Percentiles rank a stretch among this genome's conserved stretches.
These are phyloP conservation scores for Aegilops sharonensis DNA, from an alignment of 176 grass and related monocot species.

Conservation along the genomic window DNA sequence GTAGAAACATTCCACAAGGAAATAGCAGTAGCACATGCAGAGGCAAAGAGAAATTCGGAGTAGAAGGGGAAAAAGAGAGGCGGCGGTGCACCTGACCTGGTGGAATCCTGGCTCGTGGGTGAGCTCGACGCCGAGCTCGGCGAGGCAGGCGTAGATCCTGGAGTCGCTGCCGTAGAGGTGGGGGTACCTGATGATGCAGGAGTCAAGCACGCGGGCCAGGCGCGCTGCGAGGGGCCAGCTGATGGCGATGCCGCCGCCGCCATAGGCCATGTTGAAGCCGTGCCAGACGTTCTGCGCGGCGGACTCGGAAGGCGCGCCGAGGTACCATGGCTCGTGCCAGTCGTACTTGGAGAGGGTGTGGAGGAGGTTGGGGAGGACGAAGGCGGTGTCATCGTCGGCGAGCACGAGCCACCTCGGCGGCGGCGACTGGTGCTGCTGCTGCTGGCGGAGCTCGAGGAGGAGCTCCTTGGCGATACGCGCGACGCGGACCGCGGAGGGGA, in stretches of 20 bases:
- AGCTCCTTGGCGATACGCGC: slow-evolving; percentile 89
- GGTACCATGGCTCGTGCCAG: slow-evolving; percentile 78
- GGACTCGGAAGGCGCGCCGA: slow-evolving; percentile 78
- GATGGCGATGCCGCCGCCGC: slow-evolving; percentile 74
- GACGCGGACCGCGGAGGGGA: slow-evolving; percentile 77
- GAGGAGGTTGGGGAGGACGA: slow-evolving; percentile 76
- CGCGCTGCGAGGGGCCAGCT: slow-evolving; percentile 77
- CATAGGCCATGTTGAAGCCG: slow-evolving; percentile 80
- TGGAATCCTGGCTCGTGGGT: slow-evolving; percentile 90
- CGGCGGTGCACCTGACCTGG: slow-evolving; percentile 83
- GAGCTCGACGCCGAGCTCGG: slow-evolving; percentile 86
- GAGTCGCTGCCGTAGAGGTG: slow-evolving; percentile 88
- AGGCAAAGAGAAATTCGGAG: not conserved
- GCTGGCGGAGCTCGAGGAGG: slow-evolving; percentile 13
- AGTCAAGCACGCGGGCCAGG: slow-evolving; percentile 65
- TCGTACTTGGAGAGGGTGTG: slow-evolving; percentile 63
- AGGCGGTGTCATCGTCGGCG: slow-evolving; percentile 86
- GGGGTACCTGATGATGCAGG: slow-evolving; percentile 82
- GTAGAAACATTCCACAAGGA: not conserved
- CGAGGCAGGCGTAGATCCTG: slow-evolving; percentile 72
- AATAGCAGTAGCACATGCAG: not conserved
- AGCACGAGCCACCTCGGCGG: slow-evolving; percentile 73
- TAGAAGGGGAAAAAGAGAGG: not conserved
- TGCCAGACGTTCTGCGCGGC: slow-evolving; percentile 68
- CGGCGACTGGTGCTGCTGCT: not conserved